phyloP scores from a whole-genome alignment of 2,329 filamentous ascomycete species.

The Chaetomiaceae sp. region DNA sequence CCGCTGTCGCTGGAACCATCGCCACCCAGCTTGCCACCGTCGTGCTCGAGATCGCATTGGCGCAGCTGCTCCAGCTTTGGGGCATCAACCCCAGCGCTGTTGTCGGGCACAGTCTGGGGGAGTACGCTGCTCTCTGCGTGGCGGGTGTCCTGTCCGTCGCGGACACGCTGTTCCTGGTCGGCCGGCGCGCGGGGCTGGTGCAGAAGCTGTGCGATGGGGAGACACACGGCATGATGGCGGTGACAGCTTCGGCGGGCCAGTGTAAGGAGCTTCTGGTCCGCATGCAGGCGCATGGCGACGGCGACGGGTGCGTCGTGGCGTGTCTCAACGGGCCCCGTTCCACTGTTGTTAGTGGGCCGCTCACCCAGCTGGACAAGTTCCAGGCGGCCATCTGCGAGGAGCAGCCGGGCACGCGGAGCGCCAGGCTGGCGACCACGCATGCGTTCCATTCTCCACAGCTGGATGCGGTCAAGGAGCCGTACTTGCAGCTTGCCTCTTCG shows the following conservation, averaged over 20 bases:
- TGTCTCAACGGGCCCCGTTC: constrained; percentile 72
- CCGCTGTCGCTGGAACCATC: constrained; percentile 44
- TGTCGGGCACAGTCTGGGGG: constrained; percentile 61
- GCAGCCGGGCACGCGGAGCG: constrained; percentile 36
- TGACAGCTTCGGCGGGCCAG: constrained; percentile 16
- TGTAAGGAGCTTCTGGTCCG: neutral
- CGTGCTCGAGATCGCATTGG: constrained; percentile 52
- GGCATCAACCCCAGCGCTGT: constrained; percentile 50
- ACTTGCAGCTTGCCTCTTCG: too few species aligned
- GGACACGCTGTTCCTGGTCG: constrained; percentile 67
- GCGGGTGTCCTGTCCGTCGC: constrained; percentile 67
- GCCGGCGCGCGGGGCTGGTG: constrained; percentile 58
- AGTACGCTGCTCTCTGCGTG: constrained; percentile 66
- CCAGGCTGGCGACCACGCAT: constrained; percentile 43
- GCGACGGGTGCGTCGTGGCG: constrained; percentile 41
- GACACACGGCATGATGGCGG: constrained; percentile 55
- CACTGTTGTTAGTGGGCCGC: constrained; percentile 57
- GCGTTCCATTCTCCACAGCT: constrained; percentile 50
- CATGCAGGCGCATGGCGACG: constrained; percentile 34
- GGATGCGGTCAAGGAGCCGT: constrained; percentile 46
- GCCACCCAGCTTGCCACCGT: constrained; percentile 48
- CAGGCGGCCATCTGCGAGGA: constrained; percentile 34
- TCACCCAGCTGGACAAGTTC: constrained; percentile 36
- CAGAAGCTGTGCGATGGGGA: constrained; percentile 57
- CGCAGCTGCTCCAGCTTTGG: constrained; percentile 49